phyloP scores from a whole-genome alignment of 805 yeast genomes.

The Yarrowia divulgata region DNA sequence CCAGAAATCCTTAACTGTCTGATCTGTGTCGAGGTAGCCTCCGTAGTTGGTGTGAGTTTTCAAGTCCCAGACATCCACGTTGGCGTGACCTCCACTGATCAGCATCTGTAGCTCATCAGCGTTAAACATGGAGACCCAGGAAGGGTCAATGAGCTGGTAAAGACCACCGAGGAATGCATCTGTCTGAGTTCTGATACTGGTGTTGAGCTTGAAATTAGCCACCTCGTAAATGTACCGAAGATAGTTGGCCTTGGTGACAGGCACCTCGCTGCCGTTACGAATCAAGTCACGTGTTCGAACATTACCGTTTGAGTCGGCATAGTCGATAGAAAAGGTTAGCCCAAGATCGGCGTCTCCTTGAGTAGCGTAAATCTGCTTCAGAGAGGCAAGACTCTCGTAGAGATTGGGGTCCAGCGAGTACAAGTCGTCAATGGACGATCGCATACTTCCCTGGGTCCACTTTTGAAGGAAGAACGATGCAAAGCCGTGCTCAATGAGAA shows the following conservation, averaged over 20 bases:
- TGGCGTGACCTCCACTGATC: conserved; percentile 78
- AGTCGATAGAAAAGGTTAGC: conserved; percentile 70
- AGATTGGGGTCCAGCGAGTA: conserved; percentile 72
- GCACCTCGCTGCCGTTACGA: conserved; percentile 61
- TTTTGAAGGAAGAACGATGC: conserved; percentile 84
- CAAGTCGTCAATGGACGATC: conserved; percentile 78
- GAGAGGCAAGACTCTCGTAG: conserved; percentile 58
- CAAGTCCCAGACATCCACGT: conserved; percentile 76
- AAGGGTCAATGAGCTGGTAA: conserved; percentile 67
- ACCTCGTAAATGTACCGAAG: conserved; percentile 77
- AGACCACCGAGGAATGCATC: conserved; percentile 73
- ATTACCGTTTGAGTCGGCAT: conserved; percentile 51
- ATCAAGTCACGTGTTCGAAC: conserved; percentile 60
- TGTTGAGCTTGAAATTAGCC: conserved; percentile 80
- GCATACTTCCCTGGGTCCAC: conserved; percentile 55
- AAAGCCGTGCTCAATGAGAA: conserved; percentile 80
- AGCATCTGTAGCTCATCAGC: conserved; percentile 82
- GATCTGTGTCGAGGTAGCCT: conserved; percentile 54
- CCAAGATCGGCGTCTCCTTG: conserved; percentile 65
- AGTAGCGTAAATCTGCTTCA: conserved; percentile 64
- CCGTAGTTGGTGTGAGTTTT: conserved; percentile 68
- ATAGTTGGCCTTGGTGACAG: conserved; percentile 68
- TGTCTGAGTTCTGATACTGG: conserved; percentile 64
- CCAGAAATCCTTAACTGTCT: conserved; percentile 76
- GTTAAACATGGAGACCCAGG: conserved; percentile 86